These are phyloP conservation scores for Trametes meyenii DNA, from an alignment of 768 basidiomycete genomes.

Conservation along the genomic window DNA sequence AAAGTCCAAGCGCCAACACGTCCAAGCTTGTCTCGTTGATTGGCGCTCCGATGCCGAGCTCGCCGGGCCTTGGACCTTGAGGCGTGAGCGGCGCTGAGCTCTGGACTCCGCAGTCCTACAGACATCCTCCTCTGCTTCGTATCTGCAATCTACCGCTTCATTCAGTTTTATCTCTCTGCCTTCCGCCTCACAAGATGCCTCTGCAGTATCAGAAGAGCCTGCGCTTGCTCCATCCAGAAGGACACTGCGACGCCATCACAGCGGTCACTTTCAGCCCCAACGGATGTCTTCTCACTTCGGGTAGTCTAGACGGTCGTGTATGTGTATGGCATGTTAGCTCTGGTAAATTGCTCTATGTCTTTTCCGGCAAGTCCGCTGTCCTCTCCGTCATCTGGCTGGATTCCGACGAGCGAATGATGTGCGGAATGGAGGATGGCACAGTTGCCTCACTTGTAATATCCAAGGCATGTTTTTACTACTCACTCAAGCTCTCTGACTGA, in stretches of 20 bases:
- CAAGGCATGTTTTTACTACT: background rate
- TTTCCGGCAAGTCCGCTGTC: background rate
- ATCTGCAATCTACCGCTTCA: background rate
- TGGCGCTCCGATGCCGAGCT: no score
- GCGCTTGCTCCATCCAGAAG: background rate
- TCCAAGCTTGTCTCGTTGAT: no score
- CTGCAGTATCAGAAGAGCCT: background rate
- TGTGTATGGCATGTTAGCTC: background rate
- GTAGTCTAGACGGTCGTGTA: background rate
- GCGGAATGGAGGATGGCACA: slow-evolving; percentile 3
- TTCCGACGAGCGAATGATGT: background rate
- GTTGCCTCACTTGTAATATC: background rate
- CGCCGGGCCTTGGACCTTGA: no score
- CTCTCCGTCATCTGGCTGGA: background rate
- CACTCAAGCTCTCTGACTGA: background rate
- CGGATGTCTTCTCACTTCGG: background rate
- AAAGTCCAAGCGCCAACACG: no score
- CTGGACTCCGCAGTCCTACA: no score
- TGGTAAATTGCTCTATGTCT: background rate
- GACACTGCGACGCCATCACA: background rate
- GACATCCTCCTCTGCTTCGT: no score
- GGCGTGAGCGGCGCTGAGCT: no score
- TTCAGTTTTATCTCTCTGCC: background rate
- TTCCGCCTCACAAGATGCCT: background rate
- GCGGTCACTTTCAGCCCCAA: background rate